Conservation (phyloP, 164 flowering plant genomes). For the Akebia trifoliata region DNA sequence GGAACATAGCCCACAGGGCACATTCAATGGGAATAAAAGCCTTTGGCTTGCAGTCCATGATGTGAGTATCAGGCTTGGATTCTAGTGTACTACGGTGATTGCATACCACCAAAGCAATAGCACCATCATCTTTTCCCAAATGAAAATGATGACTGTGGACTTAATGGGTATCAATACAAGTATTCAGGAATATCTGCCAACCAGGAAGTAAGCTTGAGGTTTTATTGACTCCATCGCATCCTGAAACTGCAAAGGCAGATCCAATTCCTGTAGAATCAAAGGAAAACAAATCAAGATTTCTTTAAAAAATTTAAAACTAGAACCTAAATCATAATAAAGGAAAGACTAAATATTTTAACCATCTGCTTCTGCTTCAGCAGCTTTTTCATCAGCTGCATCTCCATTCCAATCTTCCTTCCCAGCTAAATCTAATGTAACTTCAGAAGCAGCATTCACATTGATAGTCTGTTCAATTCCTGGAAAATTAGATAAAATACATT, state of each 20-base stretch:
- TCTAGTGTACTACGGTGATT: no score
- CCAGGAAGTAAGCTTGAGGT: neutral
- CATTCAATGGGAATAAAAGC: no score
- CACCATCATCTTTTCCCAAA: conserved; percentile 1
- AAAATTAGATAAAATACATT: no score
- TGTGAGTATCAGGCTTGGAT: no score
- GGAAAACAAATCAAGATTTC: neutral
- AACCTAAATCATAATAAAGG: neutral
- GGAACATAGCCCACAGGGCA: no score
- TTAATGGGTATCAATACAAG: neutral
- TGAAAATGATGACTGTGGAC: neutral
- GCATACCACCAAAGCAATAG: no score
- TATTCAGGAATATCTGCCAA: neutral
- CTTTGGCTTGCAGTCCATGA: no score
- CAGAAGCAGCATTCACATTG: neutral
- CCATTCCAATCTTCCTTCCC: conserved; percentile 10
- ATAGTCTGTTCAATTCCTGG: neutral
- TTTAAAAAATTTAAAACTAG: neutral
- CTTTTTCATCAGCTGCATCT: neutral
- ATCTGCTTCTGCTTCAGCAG: conserved; percentile 5
- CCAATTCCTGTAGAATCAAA: neutral
- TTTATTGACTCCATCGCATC: neutral
- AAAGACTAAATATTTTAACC: conserved; percentile 2
- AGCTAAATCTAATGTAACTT: neutral
- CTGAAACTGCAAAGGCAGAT: neutral